Base-by-base conservation (phyloP, 1,284 basidiomycete species). In the Puccinia coronata region DNA sequence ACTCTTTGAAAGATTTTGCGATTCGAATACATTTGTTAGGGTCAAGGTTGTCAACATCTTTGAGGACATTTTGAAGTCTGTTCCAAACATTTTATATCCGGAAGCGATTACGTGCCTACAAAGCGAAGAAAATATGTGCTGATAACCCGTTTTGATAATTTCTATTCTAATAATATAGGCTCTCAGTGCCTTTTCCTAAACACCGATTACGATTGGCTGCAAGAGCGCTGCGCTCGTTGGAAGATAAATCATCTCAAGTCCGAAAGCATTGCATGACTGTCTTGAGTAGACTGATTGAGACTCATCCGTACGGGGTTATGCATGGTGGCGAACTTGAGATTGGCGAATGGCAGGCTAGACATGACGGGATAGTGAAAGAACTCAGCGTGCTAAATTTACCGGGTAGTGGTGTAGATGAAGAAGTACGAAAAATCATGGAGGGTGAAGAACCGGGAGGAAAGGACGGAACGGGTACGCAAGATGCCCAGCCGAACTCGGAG, bases 221-320 rank as follows among this genome's bases (percentile, higher is more conserved):
- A 69, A 90, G 91, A 36, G 92, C 94, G 0, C 90, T 93, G 51
- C 90, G 89, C 8, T 92, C 93, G 8, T 88, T 99, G 76, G 92
- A 95, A 84, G 97, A 99, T 88, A 98, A 98, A 87, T 92, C 91
- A 0, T 91, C 93, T 43, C 91, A 90, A 16, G 96, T 97, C 18
- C 89, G 96, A 83, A 95, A 95, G 86, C 91, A 90, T 82, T 92
- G 95, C 14, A 92, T 94, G 73, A 89, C 90, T 25, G 88, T 98
- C 8, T 87, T 99, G 43, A 90, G 90, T 69, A 91, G 91, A 84
- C 88, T 99, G 34, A 88, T 99, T 59, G 84, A 90, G 82, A 98
- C 95, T 0, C 96, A 99, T 87, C 96, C 96, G 1, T 98, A 93
- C 85, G 92, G 92, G 0, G 85, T 90, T 12, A 89, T 93, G 86